Base-by-base conservation (phyloP, 306 rosid species). In the Boehmeria nivea region DNA sequence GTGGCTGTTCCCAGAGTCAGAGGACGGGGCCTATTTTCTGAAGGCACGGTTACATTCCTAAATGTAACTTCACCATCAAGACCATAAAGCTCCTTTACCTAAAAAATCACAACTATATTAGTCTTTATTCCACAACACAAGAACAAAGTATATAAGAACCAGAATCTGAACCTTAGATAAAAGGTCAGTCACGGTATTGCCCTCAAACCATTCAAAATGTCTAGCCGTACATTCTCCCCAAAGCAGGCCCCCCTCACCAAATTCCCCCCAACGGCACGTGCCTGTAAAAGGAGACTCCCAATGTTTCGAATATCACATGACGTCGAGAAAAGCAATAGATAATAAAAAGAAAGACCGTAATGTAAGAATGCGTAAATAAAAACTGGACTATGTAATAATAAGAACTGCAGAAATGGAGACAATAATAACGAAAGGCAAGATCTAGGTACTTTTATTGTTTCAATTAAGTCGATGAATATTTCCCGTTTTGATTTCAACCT, bases 31-130 rank as follows among this genome's bases (percentile, higher is more conserved):
- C 85, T 80, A 70, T 84, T 80, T 72, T 76, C 79, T 12, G 88
- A 76, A 68, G 83, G 60, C 38, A 90, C 82, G 0, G 94, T 80
- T 42, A 73, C 77, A 60, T 90, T 90, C 66, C 98, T 75, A 72
- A 90, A 90, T 48, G 67, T 43, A 67, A 90, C 86, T 61, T 78
- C 77, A 4, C 72, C 71, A 70, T 68, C 88, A 40, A 90, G 81
- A 52, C 94, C 95, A 78, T 84, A 87, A 61, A 90, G 94, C 67
- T 90, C 94, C 73, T 72, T 90, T 43, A 90, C 98, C 98, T 90
- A 72, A 26, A 60, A 74, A 55, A 15, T 25, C 25, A 65, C 65
- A 6, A 36, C 27, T 43, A 15, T 26, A 13, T 42, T 57, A 39
- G 13, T 44, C 45, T 17, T 43, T 4, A 9, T 43, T 31, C 12